A percentile compares a stretch with the other conserved stretches of the same genome.
Evolutionary conservation across 2,329 filamentous ascomycete species (phyloP).

Genomic region (Ophiostoma sp.): DNA sequence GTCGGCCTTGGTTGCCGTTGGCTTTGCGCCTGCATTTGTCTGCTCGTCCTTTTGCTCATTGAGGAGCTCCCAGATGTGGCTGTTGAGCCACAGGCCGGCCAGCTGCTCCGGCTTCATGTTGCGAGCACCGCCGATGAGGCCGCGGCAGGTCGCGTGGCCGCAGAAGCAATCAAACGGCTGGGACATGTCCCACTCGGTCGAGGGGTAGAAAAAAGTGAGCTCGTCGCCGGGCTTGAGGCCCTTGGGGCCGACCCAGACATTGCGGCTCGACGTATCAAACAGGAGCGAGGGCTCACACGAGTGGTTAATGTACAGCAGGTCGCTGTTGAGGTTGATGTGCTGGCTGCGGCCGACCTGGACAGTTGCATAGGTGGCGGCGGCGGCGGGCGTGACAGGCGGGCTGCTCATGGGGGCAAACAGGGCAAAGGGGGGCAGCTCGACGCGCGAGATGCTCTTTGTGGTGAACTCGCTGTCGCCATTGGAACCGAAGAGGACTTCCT

Average conservation of each 20-base stretch:
- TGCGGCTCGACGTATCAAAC: constrained; percentile 54
- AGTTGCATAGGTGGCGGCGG: constrained; percentile 57
- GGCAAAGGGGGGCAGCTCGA: constrained; percentile 55
- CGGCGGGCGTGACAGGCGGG: constrained; percentile 54
- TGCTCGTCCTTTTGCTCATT: constrained; percentile 35
- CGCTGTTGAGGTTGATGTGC: constrained; percentile 60
- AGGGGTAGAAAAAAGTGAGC: constrained; percentile 69
- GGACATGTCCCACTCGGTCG: constrained; percentile 69
- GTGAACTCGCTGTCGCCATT: constrained; percentile 49
- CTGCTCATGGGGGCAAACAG: constrained; percentile 62
- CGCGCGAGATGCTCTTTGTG: constrained; percentile 54
- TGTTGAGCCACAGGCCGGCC: constrained; percentile 56
- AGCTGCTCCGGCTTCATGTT: constrained; percentile 53
- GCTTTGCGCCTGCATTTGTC: background rate
- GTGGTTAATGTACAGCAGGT: constrained; percentile 64
- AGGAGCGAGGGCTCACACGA: constrained; percentile 61
- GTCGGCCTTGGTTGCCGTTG: constrained; percentile 16
- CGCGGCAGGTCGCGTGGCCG: constrained; percentile 51
- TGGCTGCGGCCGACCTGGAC: constrained; percentile 53
- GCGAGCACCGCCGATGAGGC: constrained; percentile 58
- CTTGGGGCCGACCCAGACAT: constrained; percentile 53
- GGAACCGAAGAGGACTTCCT: constrained; percentile 50
- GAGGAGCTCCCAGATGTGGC: constrained; percentile 54
- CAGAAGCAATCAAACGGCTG: constrained; percentile 66
- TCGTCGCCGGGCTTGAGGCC: constrained; percentile 54